Base-by-base conservation (phyloP, 2,329 filamentous ascomycete species). In the Lachnellula occidentalis region DNA sequence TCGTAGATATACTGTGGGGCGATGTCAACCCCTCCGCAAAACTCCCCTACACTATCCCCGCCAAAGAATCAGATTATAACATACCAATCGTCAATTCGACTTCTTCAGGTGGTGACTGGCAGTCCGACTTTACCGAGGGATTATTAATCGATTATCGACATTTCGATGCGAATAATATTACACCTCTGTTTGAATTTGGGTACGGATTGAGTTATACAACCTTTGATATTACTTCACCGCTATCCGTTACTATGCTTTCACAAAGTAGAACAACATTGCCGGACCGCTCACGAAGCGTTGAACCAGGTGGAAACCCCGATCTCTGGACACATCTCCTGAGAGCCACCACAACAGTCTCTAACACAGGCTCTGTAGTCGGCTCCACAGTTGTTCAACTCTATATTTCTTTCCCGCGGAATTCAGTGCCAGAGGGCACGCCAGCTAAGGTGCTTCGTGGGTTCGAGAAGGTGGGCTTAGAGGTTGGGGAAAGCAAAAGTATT, bases 121-220 rank as follows among this genome's bases (percentile, higher is more conserved):
- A 90, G 56, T 81, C 85, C 53, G 78, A 89, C 65, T 94, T 90
- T 66, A 74, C 76, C 11, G 88, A 92, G 69, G 88, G 88, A 9
- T 76, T 86, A 50, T 87, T 90, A 69, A 90, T 94, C 64, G 88
- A 92, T 71, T 89, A 90, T 73, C 81, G 86, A 21, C 76, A 83
- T 62, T 88, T 92, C 49, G 89, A 92, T 73, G 76, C 48, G 31
- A 48, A 58, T 5, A 71, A 74, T 51, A 71, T 80, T 60, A 79
- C 80, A 1, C 87, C 88, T 1, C 79, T 87, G 56, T 92, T 85
- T 71, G 87, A 91, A 66, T 94, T 92, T 62, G 89, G 89, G 9
- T 87, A 79, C 64, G 90, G 90, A 51, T 74, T 94, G 15, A 86
- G 81, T 5, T 95, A 92, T 76, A 89, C 88, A 0, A 88, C 78